A percentile compares a stretch with the other conserved stretches of the same genome.
These are phyloP conservation scores for Sclerotinia borealis DNA, from an alignment of 2,329 filamentous ascomycete genomes.

Conservation along the genomic window DNA sequence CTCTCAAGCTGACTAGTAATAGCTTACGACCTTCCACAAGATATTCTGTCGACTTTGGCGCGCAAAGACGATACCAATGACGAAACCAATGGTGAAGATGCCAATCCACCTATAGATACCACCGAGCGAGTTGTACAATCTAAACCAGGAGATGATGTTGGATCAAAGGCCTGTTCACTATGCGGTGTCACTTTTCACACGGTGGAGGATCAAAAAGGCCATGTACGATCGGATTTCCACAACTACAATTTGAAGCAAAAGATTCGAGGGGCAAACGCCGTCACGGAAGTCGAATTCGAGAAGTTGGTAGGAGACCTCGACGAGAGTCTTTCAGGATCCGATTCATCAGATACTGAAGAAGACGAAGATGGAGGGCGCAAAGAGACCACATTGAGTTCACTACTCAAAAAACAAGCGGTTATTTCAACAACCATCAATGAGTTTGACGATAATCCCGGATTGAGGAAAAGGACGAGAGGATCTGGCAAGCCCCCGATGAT, in stretches of 20 bases:
- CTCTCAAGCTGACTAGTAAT: conserved; percentile 13
- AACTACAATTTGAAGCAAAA: conserved; percentile 93
- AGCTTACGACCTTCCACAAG: conserved; percentile 33
- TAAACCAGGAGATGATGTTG: conserved; percentile 40
- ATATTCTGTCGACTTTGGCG: conserved; percentile 33
- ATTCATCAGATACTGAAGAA: conserved; percentile 64
- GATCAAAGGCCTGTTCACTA: conserved; percentile 72
- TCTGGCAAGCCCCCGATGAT: conserved; percentile 68
- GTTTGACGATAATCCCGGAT: conserved; percentile 42
- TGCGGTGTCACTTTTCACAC: conserved; percentile 67
- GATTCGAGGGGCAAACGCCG: conserved; percentile 63
- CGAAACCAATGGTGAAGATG: conserved; percentile 23
- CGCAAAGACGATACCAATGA: conserved; percentile 28
- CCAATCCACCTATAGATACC: conserved; percentile 22
- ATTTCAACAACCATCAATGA: conserved; percentile 45
- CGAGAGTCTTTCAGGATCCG: conserved; percentile 84
- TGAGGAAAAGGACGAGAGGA: conserved; percentile 45
- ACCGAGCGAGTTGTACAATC: conserved; percentile 34
- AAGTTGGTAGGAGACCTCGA: conserved; percentile 79
- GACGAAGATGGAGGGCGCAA: conserved; percentile 51
- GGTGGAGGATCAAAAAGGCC: conserved; percentile 74
- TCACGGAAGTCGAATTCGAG: conserved; percentile 80
- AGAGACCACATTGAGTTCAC: conserved; percentile 65
- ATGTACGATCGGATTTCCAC: conserved; percentile 86
- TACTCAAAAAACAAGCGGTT: conserved; percentile 78